Base-by-base conservation (phyloP, 441 rosid genomes). In the Lepidium campestre region DNA sequence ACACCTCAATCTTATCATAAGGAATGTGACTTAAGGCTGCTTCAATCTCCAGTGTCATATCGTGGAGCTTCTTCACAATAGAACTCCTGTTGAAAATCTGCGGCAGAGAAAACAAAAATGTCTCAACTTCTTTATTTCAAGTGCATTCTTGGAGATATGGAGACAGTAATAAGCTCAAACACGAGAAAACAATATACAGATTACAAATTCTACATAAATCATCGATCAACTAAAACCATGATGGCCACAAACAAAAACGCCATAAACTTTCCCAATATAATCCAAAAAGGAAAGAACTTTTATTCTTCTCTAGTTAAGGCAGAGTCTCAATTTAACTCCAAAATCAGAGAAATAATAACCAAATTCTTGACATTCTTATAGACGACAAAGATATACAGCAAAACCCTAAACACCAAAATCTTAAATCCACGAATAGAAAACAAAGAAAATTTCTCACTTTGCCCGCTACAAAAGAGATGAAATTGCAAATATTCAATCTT, bases 21-120 rank as follows among this genome's bases (percentile, higher is more conserved):
- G 90, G 81, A 62, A 87, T 85, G 74, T 78, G 80, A 65, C 72
- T 77, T 59, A 93, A 78, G 11, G 98, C 93, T 47, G 77, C 85
- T 76, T 89, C 97, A 41, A 90, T 82, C 71, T 80, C 78, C 49
- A 79, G 89, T 0, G 89, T 90, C 60, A 71, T 55, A 58, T 66
- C 78, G 27, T 68, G 85, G 61, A 88, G 87, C 71, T 81, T 74
- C 34, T 44, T 58, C 18, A 88, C 67, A 53, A 70, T 59, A 75
- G 78, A 67, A 34, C 75, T 82, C 60, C 81, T 77, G 57, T 79
- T 81, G 68, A 90, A 73, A 67, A 86, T 83, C 98, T 93, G 83
- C 48, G 53, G n/a, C 48, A 37, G 6, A 55, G 56, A 45, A 36
- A 49, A 48, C 4, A 71, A 41, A 60, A 56, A 58, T 2, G 29